Percentiles rank a stretch among this genome's conserved stretches.
phyloP scores from a whole-genome alignment of 2,329 filamentous ascomycete genomes.

The Penicillium verrucosum region DNA sequence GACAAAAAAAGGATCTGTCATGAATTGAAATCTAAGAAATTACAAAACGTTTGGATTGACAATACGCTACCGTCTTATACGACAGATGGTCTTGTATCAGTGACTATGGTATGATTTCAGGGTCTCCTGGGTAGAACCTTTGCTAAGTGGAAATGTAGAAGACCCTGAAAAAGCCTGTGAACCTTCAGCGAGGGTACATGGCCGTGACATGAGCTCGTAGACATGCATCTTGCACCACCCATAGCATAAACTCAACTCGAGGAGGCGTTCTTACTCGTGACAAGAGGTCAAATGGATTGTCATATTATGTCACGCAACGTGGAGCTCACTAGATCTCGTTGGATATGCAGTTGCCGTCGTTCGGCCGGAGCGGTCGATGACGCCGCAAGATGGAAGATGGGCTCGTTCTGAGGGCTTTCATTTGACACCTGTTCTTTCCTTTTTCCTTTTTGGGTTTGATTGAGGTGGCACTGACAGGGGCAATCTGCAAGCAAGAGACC shows the following conservation, averaged over 20 bases:
- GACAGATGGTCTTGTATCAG: background rate
- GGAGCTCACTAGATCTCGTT: background rate
- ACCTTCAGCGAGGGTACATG: background rate
- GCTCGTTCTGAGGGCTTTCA: background rate
- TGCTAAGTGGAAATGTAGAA: background rate
- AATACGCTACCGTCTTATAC: background rate
- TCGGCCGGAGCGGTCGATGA: slow-evolving; percentile 1
- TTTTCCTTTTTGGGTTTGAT: background rate
- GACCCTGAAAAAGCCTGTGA: background rate
- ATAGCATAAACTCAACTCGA: background rate
- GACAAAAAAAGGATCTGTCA: background rate
- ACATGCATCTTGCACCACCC: background rate
- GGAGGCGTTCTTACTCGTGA: background rate
- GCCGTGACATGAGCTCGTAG: background rate
- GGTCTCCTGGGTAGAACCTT: background rate
- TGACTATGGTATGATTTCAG: background rate
- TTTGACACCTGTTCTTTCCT: background rate
- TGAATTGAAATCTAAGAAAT: background rate
- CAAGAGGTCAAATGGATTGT: background rate
- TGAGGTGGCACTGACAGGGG: slow-evolving; percentile 2
- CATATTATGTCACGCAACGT: background rate
- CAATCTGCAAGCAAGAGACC: background rate
- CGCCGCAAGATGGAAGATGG: background rate
- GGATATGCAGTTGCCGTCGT: background rate
- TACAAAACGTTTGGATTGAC: background rate